These are phyloP conservation scores for Cystobasidiaceae sp. DNA, from an alignment of 1,284 basidiomycete species.

Conservation along the genomic window DNA sequence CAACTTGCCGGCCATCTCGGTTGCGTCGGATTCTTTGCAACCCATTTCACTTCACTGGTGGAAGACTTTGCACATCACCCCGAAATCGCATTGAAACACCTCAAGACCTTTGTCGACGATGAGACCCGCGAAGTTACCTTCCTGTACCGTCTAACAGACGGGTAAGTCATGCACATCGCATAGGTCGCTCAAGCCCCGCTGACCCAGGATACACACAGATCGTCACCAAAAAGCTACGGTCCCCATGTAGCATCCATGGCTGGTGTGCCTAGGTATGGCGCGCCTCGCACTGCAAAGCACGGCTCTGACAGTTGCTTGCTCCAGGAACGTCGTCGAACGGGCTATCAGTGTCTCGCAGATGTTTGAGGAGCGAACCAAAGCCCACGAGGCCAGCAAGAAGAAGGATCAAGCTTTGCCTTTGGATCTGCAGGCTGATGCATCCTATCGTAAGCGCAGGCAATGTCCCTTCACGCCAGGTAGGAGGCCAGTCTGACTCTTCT, in stretches of 20 bases:
- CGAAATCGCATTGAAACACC: conserved; percentile 81
- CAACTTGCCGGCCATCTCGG: conserved; percentile 55
- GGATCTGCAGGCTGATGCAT: conserved; percentile 78
- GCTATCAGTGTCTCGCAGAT: conserved; percentile 80
- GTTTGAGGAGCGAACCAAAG: conserved; percentile 63
- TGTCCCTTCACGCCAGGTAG: too few relatives aligned
- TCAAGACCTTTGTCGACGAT: conserved; percentile 87
- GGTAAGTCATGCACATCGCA: conserved; percentile 60
- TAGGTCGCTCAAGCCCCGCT: not conserved
- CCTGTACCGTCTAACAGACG: conserved; percentile 85
- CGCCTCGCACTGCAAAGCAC: not conserved
- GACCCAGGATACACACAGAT: conserved; percentile 22
- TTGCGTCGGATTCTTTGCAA: conserved; percentile 62
- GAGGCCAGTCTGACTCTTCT: too few relatives aligned
- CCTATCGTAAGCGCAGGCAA: conserved; percentile 51
- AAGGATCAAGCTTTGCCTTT: conserved; percentile 61
- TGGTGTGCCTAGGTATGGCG: conserved; percentile 28
- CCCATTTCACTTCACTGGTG: conserved; percentile 79
- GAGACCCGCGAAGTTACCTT: conserved; percentile 82
- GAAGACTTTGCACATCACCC: conserved; percentile 82
- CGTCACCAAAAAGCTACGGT: conserved; percentile 42
- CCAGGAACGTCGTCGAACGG: conserved; percentile 60
- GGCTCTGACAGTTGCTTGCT: conserved; percentile 59
- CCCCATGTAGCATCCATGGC: conserved; percentile 41
- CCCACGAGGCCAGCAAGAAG: conserved; percentile 61